A percentile compares a stretch with the other conserved stretches of the same genome.
Evolutionary conservation across 2,329 filamentous ascomycete genomes (phyloP).

Genomic region (Fusarium sambucinum): DNA sequence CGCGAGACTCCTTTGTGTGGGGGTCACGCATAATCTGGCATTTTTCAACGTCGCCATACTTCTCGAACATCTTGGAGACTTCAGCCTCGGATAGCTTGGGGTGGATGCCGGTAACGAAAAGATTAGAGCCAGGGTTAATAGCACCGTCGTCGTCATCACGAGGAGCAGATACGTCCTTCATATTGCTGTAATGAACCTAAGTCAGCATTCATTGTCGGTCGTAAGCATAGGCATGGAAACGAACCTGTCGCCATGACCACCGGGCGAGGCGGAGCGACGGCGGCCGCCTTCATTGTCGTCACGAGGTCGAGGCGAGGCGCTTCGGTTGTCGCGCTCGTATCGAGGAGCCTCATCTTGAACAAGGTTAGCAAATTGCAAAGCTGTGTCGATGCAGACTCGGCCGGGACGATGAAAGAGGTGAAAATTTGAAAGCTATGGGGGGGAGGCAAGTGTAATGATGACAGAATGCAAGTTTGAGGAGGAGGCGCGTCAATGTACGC

Average conservation of each 20-base stretch:
- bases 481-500: conserved; percentile 38
- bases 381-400: not conserved
- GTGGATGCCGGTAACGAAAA: conserved; percentile 98
- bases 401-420: not conserved
- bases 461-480: conserved; percentile 3
- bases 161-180: conserved; percentile 66
- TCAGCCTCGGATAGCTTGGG: conserved; percentile 90
- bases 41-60: conserved; percentile 98
- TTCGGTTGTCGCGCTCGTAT: conserved; percentile 75
- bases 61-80: conserved; percentile 95
- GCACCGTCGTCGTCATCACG: conserved; percentile 80
- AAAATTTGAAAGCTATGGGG: not conserved
- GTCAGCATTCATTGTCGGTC: conserved; percentile 21
- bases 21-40: conserved; percentile 99
- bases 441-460: not conserved
- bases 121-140: conserved; percentile 93
- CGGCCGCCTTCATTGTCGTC: conserved; percentile 70
- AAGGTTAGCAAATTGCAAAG: conserved; percentile 23
- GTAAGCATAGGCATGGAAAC: conserved; percentile 7
- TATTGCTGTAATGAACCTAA: conserved; percentile 51
- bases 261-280: conserved; percentile 73
- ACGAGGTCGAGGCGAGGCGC: conserved; percentile 73
- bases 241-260: conserved; percentile 58
- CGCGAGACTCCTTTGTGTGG: conserved; percentile 97
- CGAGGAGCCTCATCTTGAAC: conserved; percentile 71